Evolutionary conservation across 805 yeast genomes (phyloP).

Genomic region (Brettanomyces nanus): DNA sequence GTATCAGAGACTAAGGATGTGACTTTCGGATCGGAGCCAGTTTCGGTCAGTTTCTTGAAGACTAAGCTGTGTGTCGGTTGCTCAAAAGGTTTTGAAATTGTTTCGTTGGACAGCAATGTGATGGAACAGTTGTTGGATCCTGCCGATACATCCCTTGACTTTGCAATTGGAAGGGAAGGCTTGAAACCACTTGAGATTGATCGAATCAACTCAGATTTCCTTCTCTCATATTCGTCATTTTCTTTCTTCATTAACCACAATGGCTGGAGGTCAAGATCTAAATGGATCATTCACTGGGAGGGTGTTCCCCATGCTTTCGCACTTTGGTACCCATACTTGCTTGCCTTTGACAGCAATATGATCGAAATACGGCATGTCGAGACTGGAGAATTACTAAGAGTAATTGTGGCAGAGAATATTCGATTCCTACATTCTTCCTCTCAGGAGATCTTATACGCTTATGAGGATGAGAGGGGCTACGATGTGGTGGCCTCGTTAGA

Average conservation of each 20-base stretch:
- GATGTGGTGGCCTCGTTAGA: conserved; percentile 91
- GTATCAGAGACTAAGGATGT: conserved; percentile 68
- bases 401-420: conserved; percentile 89
- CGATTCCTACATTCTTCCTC: conserved; percentile 82
- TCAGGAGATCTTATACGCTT: conserved; percentile 88
- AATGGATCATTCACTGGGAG: conserved; percentile 95
- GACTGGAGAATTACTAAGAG: conserved; percentile 74
- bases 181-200: conserved; percentile 89
- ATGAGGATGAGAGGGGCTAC: conserved; percentile 82
- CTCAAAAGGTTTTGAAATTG: conserved; percentile 92
- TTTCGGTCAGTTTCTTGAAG: conserved; percentile 83
- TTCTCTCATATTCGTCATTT: conserved; percentile 84
- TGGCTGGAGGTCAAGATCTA: conserved; percentile 94
- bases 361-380: conserved; percentile 91
- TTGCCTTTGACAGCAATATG: conserved; percentile 84
- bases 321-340: conserved; percentile 84
- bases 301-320: conserved; percentile 91
- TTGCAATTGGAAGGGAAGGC: conserved; percentile 70
- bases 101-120: conserved; percentile 72
- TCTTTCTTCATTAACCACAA: conserved; percentile 90
- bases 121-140: conserved; percentile 90
- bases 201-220: conserved; percentile 79
- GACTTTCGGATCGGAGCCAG: conserved; percentile 79
- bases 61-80: conserved; percentile 91
- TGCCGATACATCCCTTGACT: conserved; percentile 96